Base-by-base conservation (phyloP, 2,329 filamentous ascomycete species). In the Botrytis paeoniae region DNA sequence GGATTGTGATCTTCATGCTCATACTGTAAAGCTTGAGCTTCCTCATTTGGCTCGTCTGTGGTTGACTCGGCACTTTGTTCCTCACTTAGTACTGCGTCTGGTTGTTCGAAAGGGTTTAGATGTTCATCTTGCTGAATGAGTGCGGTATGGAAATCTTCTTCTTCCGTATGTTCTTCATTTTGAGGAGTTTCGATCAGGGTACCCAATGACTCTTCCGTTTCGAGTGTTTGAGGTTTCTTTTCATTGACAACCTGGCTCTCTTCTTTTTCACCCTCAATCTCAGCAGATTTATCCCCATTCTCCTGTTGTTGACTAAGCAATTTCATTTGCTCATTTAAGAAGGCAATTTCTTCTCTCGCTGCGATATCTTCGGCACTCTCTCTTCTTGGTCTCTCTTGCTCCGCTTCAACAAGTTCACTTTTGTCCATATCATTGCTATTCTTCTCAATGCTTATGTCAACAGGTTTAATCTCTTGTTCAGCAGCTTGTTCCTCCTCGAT, bases 401-500 rank as follows among this genome's bases (percentile, higher is more conserved):
- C 69, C 9, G 51, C 43, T 51, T 61, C 9, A 29, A 37, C 10
- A 32, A 20, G 12, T 32, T 69, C 25, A 25, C 12, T 22, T 29
- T 7, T n/a, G 10, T 29, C 9, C 1, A 54, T 1, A 41, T 8
- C 25, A 10, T 16, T 29, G 25, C n/a, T 29, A 41, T 57, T 12
- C 18, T 68, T n/a, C 18, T 14, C 25, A 16, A 4, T 22, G 5
- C 25, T 39, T 22, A 29, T 1, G 1, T 39, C 64, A 12, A 14
- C 35, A 22, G 35, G 25, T 20, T 57, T 20, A 9, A 16, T 39
- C 10, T 4, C 18, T 20, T 48, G 35, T 14, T 64, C 60, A 4
- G 25, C 54, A 16, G 51, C 32, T 39, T 71, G 32, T 32, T 77
- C 74, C n/a, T 41, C 73, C 39, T 45, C 41, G 2, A 71, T 73